Evolutionary conservation across 176 grass and related monocot genomes (phyloP).

Genomic region (Oryza nivara): DNA sequence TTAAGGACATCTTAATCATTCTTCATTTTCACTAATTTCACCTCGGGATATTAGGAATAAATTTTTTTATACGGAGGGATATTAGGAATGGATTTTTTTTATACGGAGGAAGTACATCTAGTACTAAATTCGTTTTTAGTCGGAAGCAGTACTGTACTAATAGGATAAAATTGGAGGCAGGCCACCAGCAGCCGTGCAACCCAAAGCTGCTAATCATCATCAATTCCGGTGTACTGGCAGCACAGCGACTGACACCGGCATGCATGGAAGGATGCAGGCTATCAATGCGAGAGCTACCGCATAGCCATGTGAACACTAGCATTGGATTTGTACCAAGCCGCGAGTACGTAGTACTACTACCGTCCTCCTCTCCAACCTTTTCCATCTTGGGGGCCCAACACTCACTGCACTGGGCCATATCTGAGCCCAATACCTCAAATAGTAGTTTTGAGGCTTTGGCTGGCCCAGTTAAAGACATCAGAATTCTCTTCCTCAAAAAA

Average conservation of each 20-base stretch:
- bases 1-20: too few species aligned
- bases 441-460: not conserved
- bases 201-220: not conserved
- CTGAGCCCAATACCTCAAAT: not conserved
- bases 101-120: too few species aligned
- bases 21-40: too few species aligned
- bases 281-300: constrained; percentile 31
- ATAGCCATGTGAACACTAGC: not conserved
- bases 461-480: not conserved
- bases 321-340: not conserved
- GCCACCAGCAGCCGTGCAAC: too few species aligned
- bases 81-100: too few species aligned
- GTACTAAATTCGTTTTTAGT: too few species aligned
- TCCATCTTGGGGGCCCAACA: not conserved
- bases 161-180: too few species aligned
- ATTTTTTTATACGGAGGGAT: too few species aligned
- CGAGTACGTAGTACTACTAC: not conserved
- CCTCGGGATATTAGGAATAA: too few species aligned
- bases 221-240: constrained; percentile 25
- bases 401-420: not conserved
- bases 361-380: not conserved
- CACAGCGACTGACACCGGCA: constrained; percentile 24
- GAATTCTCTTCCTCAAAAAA: too few species aligned
- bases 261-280: not conserved
- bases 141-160: too few species aligned